A percentile compares a stretch with the other conserved stretches of the same genome.
These are phyloP conservation scores for Psilocybe subaeruginosa DNA, from an alignment of 768 basidiomycete species.

Conservation along the genomic window DNA sequence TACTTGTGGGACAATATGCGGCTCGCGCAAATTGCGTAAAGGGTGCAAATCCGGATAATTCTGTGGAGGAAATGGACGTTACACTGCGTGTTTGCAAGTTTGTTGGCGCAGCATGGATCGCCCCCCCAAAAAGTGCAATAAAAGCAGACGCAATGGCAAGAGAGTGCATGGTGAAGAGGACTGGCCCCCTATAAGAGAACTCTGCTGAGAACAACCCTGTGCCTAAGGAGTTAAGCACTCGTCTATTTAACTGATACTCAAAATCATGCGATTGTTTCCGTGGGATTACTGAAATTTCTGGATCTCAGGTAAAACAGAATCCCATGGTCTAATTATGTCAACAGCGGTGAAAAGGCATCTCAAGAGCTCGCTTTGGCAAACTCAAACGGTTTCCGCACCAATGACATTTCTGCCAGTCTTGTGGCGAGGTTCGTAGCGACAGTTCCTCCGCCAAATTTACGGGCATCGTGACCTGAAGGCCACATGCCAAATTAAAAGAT, in stretches of 20 bases:
- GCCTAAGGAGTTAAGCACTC: neutral
- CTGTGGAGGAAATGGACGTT: conserved; percentile 14
- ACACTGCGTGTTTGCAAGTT: conserved; percentile 23
- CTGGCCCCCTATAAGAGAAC: neutral
- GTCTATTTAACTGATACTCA: conserved; percentile 2
- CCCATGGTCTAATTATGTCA: neutral
- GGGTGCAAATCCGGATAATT: conserved; percentile 21
- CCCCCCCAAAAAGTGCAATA: conserved; percentile 1
- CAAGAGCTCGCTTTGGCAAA: neutral
- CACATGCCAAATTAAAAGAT: neutral
- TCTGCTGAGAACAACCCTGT: neutral
- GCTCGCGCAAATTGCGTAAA: conserved; percentile 38
- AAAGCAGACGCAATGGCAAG: conserved; percentile 5
- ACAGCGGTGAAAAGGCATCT: neutral
- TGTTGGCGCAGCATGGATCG: conserved; percentile 19
- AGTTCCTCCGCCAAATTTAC: neutral
- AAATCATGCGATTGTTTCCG: conserved; percentile 13
- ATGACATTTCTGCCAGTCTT: neutral
- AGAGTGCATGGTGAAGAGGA: neutral
- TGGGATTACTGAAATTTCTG: neutral
- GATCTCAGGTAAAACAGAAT: neutral
- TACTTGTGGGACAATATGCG: conserved; percentile 32
- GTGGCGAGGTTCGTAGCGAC: neutral
- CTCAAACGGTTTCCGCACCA: neutral
- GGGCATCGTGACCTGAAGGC: conserved; percentile 2